Evolutionary conservation across 176 grass and related monocot genomes (phyloP).

Genomic region (Dactylis glomerata): DNA sequence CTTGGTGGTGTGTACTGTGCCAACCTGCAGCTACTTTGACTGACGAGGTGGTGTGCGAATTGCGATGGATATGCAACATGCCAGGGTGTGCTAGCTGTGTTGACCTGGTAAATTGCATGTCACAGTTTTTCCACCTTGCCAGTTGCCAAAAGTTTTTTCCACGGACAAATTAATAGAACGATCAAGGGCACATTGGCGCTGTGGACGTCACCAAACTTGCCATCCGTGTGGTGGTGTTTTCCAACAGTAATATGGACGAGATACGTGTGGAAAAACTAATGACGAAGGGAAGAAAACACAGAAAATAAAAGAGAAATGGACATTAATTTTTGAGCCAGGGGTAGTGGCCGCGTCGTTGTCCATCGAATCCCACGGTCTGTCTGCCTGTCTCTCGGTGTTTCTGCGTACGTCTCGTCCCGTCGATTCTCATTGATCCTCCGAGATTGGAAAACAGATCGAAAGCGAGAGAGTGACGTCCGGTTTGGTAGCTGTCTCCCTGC

Average conservation of each 20-base stretch:
- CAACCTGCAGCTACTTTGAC: not conserved
- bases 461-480: not conserved
- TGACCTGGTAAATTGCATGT: not conserved
- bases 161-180: too few species aligned
- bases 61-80: not conserved
- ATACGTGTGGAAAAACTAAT: not conserved
- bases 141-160: not conserved
- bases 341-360: not conserved
- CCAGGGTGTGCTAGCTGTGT: not conserved
- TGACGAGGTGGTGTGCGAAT: not conserved
- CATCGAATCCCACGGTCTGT: not conserved
- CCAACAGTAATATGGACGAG: not conserved
- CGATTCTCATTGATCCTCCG: not conserved
- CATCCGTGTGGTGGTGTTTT: not conserved
- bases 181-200: not conserved
- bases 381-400: not conserved
- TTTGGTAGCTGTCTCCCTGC: not conserved
- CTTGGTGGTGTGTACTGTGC: not conserved
- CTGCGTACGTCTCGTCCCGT: not conserved
- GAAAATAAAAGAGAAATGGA: not conserved
- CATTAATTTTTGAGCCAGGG: not conserved
- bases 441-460: not conserved
- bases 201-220: not conserved
- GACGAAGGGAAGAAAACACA: not conserved
- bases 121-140: not conserved